Evolutionary conservation across 495 filamentous ascomycete genomes (phyloP), one percentile per base, ranked within the genome.

Genomic region (Chlorociboria aeruginascens): DNA sequence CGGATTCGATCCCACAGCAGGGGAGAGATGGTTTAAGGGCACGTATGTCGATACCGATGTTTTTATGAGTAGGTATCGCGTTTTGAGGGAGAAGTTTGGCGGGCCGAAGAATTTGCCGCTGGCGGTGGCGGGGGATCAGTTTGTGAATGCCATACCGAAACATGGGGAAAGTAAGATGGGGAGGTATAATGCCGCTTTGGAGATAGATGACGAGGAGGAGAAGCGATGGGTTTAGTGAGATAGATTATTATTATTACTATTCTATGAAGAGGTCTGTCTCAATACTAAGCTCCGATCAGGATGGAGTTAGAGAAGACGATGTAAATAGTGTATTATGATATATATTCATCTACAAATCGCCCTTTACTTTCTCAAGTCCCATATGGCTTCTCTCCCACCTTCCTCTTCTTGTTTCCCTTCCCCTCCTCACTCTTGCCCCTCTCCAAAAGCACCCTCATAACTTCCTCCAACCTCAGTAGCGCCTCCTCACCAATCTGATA

Each of bases 1-100:
- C 8, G 69, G 76, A 34, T 97, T 95, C 64, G 72, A 83, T 52
- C 66, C 74, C 7, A 46, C 46, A 1, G 35, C 46, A 0, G 79
- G 79, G 6, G 72, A 77, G 42, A 66, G 89, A 40, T 94, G 86
- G 86, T 62, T 95, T 16, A 87, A 85, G 59, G 90, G 89, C 3
- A 70, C 85, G 0, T 96, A 95, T 67, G 68, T 96, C 8, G 78
- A 87, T 42, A 64, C 73, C 3, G 85, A 94, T 66, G 76, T 74
- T 1, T 77, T 80, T 38, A 46, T 61, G 42, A 81, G 75, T 14
- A 67, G 64, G 48, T 66, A 78, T 44, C 59, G 68, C 37, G 66
- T 74, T 1, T 45, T 72, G 32, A 43, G 51, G 16, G 52, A 63
- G 46, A 41, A 42, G 16, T 43, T 16, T 17, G 36, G 11, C 13